Percentiles rank a stretch among this genome's conserved stretches.
Evolutionary conservation across 2,329 filamentous ascomycete genomes (phyloP).

Genomic region (Neurospora sp.): DNA sequence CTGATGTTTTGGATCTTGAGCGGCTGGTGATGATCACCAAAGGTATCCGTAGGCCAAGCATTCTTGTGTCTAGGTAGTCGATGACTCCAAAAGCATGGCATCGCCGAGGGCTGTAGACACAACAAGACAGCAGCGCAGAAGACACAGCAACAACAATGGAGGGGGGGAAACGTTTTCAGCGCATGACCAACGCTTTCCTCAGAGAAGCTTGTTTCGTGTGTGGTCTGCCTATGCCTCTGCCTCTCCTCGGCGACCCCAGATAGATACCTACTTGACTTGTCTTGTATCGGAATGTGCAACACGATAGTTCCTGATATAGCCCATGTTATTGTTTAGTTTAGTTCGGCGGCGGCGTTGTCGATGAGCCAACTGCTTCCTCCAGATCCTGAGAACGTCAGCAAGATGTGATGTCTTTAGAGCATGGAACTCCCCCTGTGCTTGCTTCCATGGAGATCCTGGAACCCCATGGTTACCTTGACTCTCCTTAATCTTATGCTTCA

Average conservation of each 20-base stretch:
- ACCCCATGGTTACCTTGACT: constrained; percentile 12
- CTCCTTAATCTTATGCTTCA: constrained; percentile 7
- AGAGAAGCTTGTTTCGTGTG: background rate
- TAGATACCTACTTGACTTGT: background rate
- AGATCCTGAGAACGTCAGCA: background rate
- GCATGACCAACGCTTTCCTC: no score
- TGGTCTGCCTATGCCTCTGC: background rate
- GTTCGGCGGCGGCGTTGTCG: background rate
- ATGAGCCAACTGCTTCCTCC: background rate
- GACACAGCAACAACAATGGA: no score
- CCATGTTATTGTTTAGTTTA: background rate
- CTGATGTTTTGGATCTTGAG: background rate
- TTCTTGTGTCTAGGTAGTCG: no score
- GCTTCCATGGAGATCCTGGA: background rate
- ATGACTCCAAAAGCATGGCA: background rate
- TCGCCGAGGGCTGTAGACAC: background rate
- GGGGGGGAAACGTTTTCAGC: no score
- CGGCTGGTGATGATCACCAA: background rate
- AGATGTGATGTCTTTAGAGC: no score
- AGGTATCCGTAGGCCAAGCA: no score
- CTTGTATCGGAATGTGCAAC: background rate
- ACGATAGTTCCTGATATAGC: background rate
- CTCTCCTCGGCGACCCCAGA: background rate
- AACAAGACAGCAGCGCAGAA: background rate
- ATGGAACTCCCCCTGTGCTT: background rate